A percentile compares a stretch with the other conserved stretches of the same genome.
Conservation (phyloP, 2,329 filamentous ascomycete genomes). For the Hypoxylon sp. region DNA sequence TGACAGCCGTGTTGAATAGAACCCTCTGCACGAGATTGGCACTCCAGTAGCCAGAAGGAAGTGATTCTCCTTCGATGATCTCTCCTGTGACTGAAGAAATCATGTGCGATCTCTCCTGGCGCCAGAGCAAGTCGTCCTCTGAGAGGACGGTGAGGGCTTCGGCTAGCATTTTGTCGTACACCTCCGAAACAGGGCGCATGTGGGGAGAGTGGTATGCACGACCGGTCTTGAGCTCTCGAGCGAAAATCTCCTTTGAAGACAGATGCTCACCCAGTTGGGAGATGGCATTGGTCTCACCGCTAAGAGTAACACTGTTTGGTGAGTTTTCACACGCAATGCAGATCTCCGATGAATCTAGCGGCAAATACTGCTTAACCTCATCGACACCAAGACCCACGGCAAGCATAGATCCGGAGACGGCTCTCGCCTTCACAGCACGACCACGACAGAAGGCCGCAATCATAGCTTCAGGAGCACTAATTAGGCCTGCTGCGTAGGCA, state of each 20-base stretch:
- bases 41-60: constrained; percentile 48
- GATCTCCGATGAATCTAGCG: constrained; percentile 51
- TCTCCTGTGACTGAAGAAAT: constrained; percentile 30
- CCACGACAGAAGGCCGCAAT: constrained; percentile 49
- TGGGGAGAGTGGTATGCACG: constrained; percentile 55
- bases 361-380: constrained; percentile 43
- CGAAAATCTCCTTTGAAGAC: constrained; percentile 62
- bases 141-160: constrained; percentile 4
- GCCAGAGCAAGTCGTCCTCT: constrained; percentile 6
- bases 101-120: constrained; percentile 10
- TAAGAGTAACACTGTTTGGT: constrained; percentile 63
- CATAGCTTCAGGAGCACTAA: constrained; percentile 50
- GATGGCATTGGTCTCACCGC: constrained; percentile 62
- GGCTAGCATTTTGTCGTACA: constrained; percentile 36
- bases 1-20: constrained; percentile 55
- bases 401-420: constrained; percentile 51
- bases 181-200: constrained; percentile 59
- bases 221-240: constrained; percentile 61
- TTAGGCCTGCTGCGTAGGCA: constrained; percentile 55
- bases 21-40: constrained; percentile 48
- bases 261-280: constrained; percentile 58
- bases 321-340: constrained; percentile 60
- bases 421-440: constrained; percentile 12
- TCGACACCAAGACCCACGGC: constrained; percentile 52
- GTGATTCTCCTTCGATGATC: constrained; percentile 20